Base-by-base conservation (phyloP, 495 filamentous ascomycete species). In the Talaromyces liani region DNA sequence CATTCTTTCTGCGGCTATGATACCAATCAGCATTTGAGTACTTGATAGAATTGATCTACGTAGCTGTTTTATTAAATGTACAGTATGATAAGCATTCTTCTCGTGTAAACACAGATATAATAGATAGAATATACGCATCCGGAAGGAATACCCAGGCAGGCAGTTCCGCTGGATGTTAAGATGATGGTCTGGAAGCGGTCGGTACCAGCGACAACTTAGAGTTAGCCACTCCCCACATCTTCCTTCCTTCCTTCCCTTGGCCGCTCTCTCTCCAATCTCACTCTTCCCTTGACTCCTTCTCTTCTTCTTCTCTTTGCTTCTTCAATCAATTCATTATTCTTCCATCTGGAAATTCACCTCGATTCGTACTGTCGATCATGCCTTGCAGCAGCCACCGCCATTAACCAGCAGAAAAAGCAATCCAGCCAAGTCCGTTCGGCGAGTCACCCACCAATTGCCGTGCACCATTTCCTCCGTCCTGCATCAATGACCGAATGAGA, bases 391-490 rank as follows among this genome's bases (percentile, higher is more conserved):
- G 29, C 29, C 16, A 61, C 41, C 27, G 5, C 9, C 8, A 56
- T 56, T 56, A 29, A 56, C n/a, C 53, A 25, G 24, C 53, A 61
- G 25, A n/a, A 36, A 39, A 47, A 27, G 34, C 59, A 61, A 25
- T 45, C 24, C 59, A 45, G 36, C 36, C 59, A 61, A 49, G 41
- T 36, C 59, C 39, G 59, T 22, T 41, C 20, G 18, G 10, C 57
- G 57, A n/a, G 27, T 16, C 29, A 33, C 34, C 59, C 59, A 61
- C 59, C 59, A 61, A 61, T 61, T 61, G 59, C 59, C 59, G 24
- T 45, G 34, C 59, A 16, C 59, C 59, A 18, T 61, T 45, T 27
- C 25, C 53, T 24, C 53, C 22, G 53, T 56, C 53, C 16, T 56
- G 53, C 53, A 56, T 56, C 53, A 56, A 27, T 27, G 27, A 29